These are phyloP conservation scores for Fusarium compactum DNA, from an alignment of 2,329 filamentous ascomycete genomes.

Conservation along the genomic window DNA sequence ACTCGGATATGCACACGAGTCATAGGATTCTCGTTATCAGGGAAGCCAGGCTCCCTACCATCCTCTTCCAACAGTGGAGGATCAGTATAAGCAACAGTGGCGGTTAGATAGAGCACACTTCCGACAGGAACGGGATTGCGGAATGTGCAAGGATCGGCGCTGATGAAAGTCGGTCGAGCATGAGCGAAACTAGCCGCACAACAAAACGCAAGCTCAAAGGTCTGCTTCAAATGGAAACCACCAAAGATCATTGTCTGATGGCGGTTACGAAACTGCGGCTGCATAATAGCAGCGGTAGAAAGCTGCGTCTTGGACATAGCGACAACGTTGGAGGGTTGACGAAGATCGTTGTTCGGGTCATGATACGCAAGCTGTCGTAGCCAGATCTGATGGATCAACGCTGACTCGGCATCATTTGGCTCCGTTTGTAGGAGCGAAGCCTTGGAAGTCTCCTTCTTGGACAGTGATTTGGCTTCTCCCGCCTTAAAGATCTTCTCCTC, in stretches of 20 bases:
- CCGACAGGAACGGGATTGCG: constrained; percentile 49
- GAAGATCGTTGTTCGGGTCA: constrained; percentile 45
- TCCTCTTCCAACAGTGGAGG: constrained; percentile 48
- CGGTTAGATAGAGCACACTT: constrained; percentile 48
- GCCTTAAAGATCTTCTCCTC: constrained; percentile 47
- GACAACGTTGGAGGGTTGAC: constrained; percentile 45
- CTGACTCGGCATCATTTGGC: constrained; percentile 47
- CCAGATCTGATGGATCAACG: constrained; percentile 49
- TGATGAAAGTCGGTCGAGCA: constrained; percentile 49
- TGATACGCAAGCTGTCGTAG: constrained; percentile 48
- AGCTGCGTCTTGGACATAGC: constrained; percentile 48
- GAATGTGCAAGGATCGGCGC: constrained; percentile 49
- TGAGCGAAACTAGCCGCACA: constrained; percentile 51
- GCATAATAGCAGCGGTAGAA: constrained; percentile 48
- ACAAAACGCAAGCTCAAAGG: constrained; percentile 50
- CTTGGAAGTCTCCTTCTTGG: constrained; percentile 44
- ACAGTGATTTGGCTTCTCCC: constrained; percentile 45
- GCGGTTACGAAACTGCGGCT: constrained; percentile 48
- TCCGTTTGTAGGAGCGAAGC: constrained; percentile 46
- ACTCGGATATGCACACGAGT: constrained; percentile 49
- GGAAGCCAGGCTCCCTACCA: constrained; percentile 41
- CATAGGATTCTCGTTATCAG: constrained; percentile 41
- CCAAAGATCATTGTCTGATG: constrained; percentile 51
- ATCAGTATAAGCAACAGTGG: constrained; percentile 49
- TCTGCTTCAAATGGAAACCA: constrained; percentile 50